Percentiles rank a stretch among this genome's conserved stretches.
phyloP scores from a whole-genome alignment of 257 asterid genomes.

The Lavandula angustifolia region DNA sequence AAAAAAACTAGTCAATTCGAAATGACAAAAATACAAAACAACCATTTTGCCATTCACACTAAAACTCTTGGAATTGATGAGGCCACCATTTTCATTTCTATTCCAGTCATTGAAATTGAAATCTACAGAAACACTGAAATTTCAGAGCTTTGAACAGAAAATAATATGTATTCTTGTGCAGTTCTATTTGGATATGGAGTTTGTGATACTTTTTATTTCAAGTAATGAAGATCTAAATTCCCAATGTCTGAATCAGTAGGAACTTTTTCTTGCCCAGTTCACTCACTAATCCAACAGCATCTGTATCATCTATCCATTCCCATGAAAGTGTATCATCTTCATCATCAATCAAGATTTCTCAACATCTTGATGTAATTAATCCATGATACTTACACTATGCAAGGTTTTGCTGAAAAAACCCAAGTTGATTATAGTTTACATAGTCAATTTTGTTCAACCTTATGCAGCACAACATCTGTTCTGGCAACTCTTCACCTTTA shows the following conservation, averaged over 20 bases:
- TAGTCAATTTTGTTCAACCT: slow-evolving; percentile 67
- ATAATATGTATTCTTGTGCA: slow-evolving; percentile 33
- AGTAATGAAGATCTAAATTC: slow-evolving; percentile 67
- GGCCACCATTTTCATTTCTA: not conserved
- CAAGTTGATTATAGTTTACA: slow-evolving; percentile 67
- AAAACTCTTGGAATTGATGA: too few relatives aligned
- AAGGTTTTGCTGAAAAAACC: slow-evolving; percentile 39
- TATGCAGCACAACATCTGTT: slow-evolving; percentile 73
- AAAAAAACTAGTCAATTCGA: too few relatives aligned
- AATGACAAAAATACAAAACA: too few relatives aligned
- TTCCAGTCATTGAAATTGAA: not conserved
- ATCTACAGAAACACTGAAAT: slow-evolving; percentile 7
- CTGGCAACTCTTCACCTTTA: slow-evolving; percentile 82
- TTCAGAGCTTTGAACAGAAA: not conserved
- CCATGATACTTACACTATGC: slow-evolving; percentile 29
- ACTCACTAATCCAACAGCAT: slow-evolving; percentile 47
- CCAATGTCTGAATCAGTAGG: not conserved
- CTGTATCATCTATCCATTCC: slow-evolving; percentile 63
- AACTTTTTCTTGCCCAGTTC: not conserved
- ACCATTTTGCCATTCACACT: too few relatives aligned
- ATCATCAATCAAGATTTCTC: not conserved
- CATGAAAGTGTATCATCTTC: slow-evolving; percentile 52
- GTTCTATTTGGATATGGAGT: slow-evolving; percentile 98
- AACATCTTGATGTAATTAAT: slow-evolving; percentile 9
- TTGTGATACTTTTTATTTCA: slow-evolving; percentile 87